Evolutionary conservation across 1,139 yeast genomes (phyloP).

Genomic region (Saccharomyces hybrid): DNA sequence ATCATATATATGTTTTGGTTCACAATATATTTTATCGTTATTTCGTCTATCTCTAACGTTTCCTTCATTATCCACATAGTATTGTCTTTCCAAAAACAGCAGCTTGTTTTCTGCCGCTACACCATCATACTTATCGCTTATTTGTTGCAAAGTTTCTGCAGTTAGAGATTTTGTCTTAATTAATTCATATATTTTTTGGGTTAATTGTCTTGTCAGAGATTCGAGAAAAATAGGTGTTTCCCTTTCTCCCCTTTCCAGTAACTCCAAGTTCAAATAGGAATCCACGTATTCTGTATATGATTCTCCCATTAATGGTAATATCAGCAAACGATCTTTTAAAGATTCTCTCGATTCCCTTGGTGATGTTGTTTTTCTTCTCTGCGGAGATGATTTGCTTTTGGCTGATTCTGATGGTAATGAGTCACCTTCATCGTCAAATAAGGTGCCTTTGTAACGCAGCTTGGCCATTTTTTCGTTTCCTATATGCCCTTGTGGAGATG

Average conservation of each 20-base stretch:
- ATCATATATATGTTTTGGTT: slow-evolving; percentile 26
- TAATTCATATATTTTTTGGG: slow-evolving; percentile 24
- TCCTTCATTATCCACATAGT: slow-evolving; percentile 17
- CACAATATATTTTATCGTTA: slow-evolving; percentile 23
- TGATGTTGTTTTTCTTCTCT: neutral
- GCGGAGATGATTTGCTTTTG: neutral
- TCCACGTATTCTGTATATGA: slow-evolving; percentile 12
- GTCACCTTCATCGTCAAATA: neutral
- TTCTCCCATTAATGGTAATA: slow-evolving; percentile 18
- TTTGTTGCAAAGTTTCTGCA: slow-evolving; percentile 15
- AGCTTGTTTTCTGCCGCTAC: slow-evolving; percentile 18
- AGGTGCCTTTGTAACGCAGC: neutral
- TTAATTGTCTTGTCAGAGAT: slow-evolving; percentile 23
- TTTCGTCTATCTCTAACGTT: slow-evolving; percentile 23
- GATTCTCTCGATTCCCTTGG: neutral
- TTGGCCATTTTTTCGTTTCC: neutral
- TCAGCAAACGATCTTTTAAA: neutral
- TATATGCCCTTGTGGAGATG: too few species aligned
- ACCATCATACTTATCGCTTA: slow-evolving; percentile 17
- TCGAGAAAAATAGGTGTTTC: slow-evolving; percentile 20
- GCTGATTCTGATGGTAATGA: neutral
- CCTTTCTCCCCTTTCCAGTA: slow-evolving; percentile 21
- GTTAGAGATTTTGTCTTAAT: slow-evolving; percentile 18
- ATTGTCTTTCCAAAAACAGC: slow-evolving; percentile 22
- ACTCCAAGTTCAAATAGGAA: slow-evolving; percentile 13